Evolutionary conservation across 2,329 filamentous ascomycete genomes (phyloP).

Genomic region (Coniochaeta sp.): DNA sequence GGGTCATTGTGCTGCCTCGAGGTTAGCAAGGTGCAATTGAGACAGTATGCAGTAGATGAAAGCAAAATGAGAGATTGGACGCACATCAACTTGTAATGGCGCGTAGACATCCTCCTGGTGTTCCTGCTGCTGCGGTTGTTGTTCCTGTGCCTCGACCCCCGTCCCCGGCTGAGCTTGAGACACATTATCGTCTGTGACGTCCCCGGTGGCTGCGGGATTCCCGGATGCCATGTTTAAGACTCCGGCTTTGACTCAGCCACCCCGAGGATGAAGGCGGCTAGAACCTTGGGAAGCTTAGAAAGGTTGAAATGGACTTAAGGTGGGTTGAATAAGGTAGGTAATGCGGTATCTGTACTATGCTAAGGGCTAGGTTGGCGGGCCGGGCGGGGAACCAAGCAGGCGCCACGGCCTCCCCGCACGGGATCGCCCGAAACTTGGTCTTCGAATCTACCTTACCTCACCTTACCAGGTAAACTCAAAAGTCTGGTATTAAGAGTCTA

Average conservation of each 20-base stretch:
- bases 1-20: conserved; percentile 8
- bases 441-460: too few species aligned
- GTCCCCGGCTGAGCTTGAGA: not conserved
- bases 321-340: not conserved
- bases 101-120: not conserved
- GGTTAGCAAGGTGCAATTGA: conserved; percentile 3
- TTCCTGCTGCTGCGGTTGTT: not conserved
- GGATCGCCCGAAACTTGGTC: too few species aligned
- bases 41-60: not conserved
- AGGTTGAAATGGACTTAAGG: not conserved
- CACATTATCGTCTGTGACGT: not conserved
- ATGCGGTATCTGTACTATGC: not conserved
- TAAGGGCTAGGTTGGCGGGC: too few species aligned
- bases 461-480: too few species aligned
- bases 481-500: too few species aligned
- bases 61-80: not conserved
- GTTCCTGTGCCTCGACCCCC: not conserved
- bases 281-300: not conserved
- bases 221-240: not conserved
- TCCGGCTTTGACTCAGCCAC: not conserved
- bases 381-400: too few species aligned
- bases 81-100: conserved; percentile 17
- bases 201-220: not conserved
- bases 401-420: too few species aligned
- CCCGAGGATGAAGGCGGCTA: not conserved